These are phyloP conservation scores for Telfairia occidentalis DNA, from an alignment of 331 rosid genomes.

Conservation along the genomic window DNA sequence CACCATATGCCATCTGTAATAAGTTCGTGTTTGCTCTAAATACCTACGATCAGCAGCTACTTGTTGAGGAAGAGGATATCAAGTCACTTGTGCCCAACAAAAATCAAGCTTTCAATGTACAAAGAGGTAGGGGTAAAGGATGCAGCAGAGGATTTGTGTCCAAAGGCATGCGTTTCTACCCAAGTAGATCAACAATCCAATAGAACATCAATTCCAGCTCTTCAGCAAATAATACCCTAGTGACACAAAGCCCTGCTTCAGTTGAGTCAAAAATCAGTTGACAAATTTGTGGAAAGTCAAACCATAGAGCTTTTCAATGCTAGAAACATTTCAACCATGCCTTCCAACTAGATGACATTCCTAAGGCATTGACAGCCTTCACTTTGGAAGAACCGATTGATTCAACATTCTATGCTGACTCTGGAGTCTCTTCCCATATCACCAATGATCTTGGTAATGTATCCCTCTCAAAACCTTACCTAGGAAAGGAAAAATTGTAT, in stretches of 20 bases:
- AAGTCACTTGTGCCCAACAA: too few relatives aligned
- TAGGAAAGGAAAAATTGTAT: neutral
- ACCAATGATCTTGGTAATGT: neutral
- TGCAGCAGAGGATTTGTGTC: too few relatives aligned
- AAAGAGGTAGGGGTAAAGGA: too few relatives aligned
- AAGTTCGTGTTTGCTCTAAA: neutral
- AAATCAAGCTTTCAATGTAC: too few relatives aligned
- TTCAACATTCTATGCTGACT: neutral
- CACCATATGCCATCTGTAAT: neutral
- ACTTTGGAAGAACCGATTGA: neutral
- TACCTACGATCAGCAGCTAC: neutral
- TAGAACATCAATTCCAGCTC: too few relatives aligned
- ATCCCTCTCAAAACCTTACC: neutral
- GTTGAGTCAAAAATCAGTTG: neutral
- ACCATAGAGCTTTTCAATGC: neutral
- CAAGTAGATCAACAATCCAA: too few relatives aligned
- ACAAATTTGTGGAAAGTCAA: neutral
- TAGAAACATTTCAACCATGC: neutral
- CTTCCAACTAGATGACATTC: neutral
- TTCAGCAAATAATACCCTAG: too few relatives aligned
- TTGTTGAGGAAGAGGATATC: too few relatives aligned
- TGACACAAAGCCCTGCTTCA: neutral
- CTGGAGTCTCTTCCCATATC: neutral
- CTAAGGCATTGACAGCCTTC: neutral
- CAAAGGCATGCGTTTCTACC: too few relatives aligned